Evolutionary conservation across 83 land plant genomes (phyloP), one percentile per base, ranked within the genome.

Genomic region (Picea abies): DNA sequence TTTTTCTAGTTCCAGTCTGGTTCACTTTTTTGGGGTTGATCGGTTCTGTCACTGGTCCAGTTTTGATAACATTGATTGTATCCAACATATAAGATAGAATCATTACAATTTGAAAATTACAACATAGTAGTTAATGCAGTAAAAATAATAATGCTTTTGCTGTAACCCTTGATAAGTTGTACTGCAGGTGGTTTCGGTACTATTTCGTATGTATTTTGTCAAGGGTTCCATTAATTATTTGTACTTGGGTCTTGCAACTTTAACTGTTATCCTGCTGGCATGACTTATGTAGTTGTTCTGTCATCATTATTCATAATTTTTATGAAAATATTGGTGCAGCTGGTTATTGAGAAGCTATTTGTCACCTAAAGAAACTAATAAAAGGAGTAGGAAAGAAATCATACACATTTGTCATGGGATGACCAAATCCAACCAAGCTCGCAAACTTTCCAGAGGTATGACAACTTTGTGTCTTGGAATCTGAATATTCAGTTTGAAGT

Each of bases 401-500:
- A n/a, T 97, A 96, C 66, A 90, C 90, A 16, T 81, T 97, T 81
- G 91, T 90, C 9, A 94, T 97, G 92, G 99, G 99, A 32, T 90
- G 89, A 79, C 99, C 99, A 62, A 97, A 93, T 82, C 94, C 98
- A 79, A 94, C 98, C 23, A 97, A 97, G 83, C 91, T 97, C 58
- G 99, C 99, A 25, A 97, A 97, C 82, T 95, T 97, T 83, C 99
- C 99, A 7, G 99, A 97, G 96, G 97, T 90, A 60, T 4, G 22
- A 9, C 15, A 76, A 15, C 41, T 16, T 71, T 62, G 16, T 71
- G 32, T 76, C 56, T 62, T 69, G 47, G 81, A 76, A 17, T 63
- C 52, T 65, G 41, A 10, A 37, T 25, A 58, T 65, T 14, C 60
- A 25, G 63, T 63, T 15, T 69, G 58, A 15, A 72, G 60, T 4